These are phyloP conservation scores for Colletotrichum sidae DNA, from an alignment of 2,329 filamentous ascomycete species.

Conservation along the genomic window DNA sequence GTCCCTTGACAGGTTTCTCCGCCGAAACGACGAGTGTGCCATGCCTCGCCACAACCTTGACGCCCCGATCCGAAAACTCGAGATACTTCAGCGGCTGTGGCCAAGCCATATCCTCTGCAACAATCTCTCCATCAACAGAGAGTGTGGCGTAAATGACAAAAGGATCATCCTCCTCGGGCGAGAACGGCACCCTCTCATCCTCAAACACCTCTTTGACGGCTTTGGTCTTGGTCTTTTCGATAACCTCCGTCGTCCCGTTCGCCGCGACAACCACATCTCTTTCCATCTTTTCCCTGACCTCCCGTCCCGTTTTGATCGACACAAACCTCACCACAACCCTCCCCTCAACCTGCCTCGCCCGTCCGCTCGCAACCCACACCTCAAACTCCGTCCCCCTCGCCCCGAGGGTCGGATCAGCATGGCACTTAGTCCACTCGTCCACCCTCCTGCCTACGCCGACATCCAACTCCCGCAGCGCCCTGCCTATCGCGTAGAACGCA, in stretches of 20 bases:
- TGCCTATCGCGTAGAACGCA: conserved; percentile 50
- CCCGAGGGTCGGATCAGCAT: conserved; percentile 53
- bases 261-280: conserved; percentile 43
- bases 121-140: conserved; percentile 48
- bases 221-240: conserved; percentile 47
- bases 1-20: conserved; percentile 65
- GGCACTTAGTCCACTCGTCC: conserved; percentile 57
- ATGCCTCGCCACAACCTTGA: conserved; percentile 46
- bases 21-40: conserved; percentile 47
- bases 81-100: conserved; percentile 73
- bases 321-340: conserved; percentile 51
- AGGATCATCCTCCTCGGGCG: conserved; percentile 53
- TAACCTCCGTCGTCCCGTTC: conserved; percentile 55
- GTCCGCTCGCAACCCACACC: conserved; percentile 56
- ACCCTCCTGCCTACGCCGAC: conserved; percentile 64
- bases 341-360: conserved; percentile 40
- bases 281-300: conserved; percentile 44
- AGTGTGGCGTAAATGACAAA: conserved; percentile 62
- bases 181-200: conserved; percentile 43
- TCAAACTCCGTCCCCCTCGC: conserved; percentile 53
- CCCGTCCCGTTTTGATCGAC: conserved; percentile 53
- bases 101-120: conserved; percentile 67
- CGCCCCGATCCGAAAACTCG: conserved; percentile 57
- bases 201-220: conserved; percentile 30
- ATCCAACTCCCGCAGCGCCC: conserved; percentile 69